Conservation (phyloP, 495 filamentous ascomycete species). For the Podospora comata region DNA sequence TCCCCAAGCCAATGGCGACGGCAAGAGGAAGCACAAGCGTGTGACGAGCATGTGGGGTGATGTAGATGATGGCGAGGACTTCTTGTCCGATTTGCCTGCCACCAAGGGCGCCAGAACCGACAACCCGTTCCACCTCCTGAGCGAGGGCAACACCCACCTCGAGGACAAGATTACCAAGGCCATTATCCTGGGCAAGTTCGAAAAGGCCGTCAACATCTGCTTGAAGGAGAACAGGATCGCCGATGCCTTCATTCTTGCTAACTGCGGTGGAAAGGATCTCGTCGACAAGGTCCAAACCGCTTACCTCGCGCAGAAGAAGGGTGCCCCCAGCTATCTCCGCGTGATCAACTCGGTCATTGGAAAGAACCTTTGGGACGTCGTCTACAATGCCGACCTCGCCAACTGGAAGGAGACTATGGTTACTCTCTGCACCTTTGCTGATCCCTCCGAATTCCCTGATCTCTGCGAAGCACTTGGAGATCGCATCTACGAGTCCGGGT, state of each 20-base stretch:
- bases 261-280: slow-evolving; percentile 89
- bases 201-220: slow-evolving; percentile 82
- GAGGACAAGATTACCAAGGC: slow-evolving; percentile 86
- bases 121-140: slow-evolving; percentile 62
- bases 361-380: slow-evolving; percentile 97
- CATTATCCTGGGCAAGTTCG: slow-evolving; percentile 84
- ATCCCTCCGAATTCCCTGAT: slow-evolving; percentile 85
- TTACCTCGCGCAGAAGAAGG: slow-evolving; percentile 79
- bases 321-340: slow-evolving; percentile 86
- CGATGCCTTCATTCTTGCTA: slow-evolving; percentile 97
- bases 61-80: slow-evolving; percentile 75
- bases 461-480: slow-evolving; percentile 96
- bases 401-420: slow-evolving; percentile 98
- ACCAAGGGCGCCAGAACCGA: slow-evolving; percentile 53
- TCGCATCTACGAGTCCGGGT: slow-evolving; percentile 72
- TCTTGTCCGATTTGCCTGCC: slow-evolving; percentile 68
- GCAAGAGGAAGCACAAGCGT: slow-evolving; percentile 40
- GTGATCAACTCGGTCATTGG: slow-evolving; percentile 87
- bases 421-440: slow-evolving; percentile 89
- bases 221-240: slow-evolving; percentile 84
- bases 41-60: slow-evolving; percentile 49
- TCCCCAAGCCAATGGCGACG: slow-evolving; percentile 36
- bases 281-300: slow-evolving; percentile 90
- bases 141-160: slow-evolving; percentile 71
- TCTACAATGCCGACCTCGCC: slow-evolving; percentile 86